Percentiles rank a stretch among this genome's conserved stretches.
phyloP scores from a whole-genome alignment of 2,329 filamentous ascomycete species.

The Aspergillus chevalieri region DNA sequence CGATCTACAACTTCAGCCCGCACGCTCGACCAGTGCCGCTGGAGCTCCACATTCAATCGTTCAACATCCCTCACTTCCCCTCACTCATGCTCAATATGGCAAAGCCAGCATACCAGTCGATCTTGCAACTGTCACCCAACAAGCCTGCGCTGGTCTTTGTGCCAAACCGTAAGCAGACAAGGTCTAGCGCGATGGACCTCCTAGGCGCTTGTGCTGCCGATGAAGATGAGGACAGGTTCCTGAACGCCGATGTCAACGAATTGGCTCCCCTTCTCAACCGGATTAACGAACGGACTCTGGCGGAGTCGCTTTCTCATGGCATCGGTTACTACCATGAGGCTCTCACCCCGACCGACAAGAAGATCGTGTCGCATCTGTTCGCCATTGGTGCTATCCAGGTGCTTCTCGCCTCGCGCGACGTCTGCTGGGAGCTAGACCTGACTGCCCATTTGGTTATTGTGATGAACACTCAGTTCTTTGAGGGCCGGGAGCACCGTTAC shows the following conservation, averaged over 20 bases:
- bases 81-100: conserved; percentile 99
- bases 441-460: conserved; percentile 87
- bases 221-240: conserved; percentile 87
- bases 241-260: conserved; percentile 77
- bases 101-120: conserved; percentile 82
- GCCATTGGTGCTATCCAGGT: conserved; percentile 85
- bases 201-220: conserved; percentile 81
- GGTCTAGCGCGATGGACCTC: conserved; percentile 78
- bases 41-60: conserved; percentile 91
- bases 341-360: conserved; percentile 78
- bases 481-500: conserved; percentile 93
- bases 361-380: conserved; percentile 89
- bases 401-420: conserved; percentile 73
- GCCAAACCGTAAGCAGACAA: conserved; percentile 85
- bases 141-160: conserved; percentile 91
- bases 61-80: conserved; percentile 91
- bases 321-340: conserved; percentile 98
- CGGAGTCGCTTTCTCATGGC: conserved; percentile 84
- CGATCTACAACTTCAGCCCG: conserved; percentile 97
- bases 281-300: conserved; percentile 78
- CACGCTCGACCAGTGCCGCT: conserved; percentile 81
- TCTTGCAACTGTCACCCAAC: conserved; percentile 79
- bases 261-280: conserved; percentile 74
- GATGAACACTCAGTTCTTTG: conserved; percentile 97
- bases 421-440: conserved; percentile 90